Percentiles rank a stretch among this genome's conserved stretches.
Evolutionary conservation across 257 asterid species (phyloP).

Genomic region (Galeopsis tetrahit): DNA sequence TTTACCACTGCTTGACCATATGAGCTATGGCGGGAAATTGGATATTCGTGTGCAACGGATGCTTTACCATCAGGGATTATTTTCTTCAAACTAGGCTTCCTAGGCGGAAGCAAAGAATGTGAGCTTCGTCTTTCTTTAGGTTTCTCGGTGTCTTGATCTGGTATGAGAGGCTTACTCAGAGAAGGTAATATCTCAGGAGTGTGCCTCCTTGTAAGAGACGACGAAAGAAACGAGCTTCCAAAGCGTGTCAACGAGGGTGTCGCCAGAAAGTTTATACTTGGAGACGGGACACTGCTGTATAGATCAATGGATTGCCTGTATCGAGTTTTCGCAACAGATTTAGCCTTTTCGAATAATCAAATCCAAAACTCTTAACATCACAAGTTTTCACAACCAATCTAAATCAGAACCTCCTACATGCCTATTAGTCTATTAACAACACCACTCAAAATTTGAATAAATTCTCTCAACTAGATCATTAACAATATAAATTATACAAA

Average conservation of each 20-base stretch:
- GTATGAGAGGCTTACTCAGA: slow-evolving; percentile 70
- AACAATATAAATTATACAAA: neutral
- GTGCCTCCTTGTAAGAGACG: slow-evolving; percentile 71
- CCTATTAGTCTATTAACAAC: neutral
- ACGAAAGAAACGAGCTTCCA: slow-evolving; percentile 76
- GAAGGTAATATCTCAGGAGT: slow-evolving; percentile 81
- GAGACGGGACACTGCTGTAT: slow-evolving; percentile 88
- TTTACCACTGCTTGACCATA: slow-evolving; percentile 81
- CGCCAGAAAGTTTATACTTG: slow-evolving; percentile 78
- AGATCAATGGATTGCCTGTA: slow-evolving; percentile 91
- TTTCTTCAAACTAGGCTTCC: slow-evolving; percentile 55
- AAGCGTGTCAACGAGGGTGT: slow-evolving; percentile 66
- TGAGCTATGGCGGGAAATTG: slow-evolving; percentile 65
- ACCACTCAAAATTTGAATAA: slow-evolving; percentile 6
- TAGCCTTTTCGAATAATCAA: neutral
- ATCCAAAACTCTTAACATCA: too few species aligned
- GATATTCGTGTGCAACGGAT: slow-evolving; percentile 61
- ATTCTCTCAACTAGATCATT: neutral
- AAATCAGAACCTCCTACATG: neutral
- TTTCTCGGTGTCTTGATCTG: slow-evolving; percentile 48
- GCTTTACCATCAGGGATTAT: slow-evolving; percentile 51
- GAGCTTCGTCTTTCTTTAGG: slow-evolving; percentile 62
- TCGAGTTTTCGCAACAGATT: slow-evolving; percentile 33
- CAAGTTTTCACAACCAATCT: neutral
- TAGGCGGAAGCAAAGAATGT: slow-evolving; percentile 63